Evolutionary conservation across 495 filamentous ascomycete genomes (phyloP), one percentile per base, ranked within the genome.

Genomic region (Amphirosellinia nigrospora): DNA sequence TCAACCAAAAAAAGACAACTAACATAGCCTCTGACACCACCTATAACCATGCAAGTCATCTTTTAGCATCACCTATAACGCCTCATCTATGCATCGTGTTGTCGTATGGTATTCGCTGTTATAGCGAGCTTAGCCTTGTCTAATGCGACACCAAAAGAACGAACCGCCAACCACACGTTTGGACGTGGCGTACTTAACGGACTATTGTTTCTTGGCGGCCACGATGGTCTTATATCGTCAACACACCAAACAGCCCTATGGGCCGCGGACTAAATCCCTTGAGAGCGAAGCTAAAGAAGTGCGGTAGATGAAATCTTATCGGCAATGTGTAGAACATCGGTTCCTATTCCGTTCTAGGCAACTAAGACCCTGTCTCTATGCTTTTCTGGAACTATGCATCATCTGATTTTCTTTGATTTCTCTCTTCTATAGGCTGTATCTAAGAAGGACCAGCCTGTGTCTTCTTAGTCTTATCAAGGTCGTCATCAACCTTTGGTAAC

Each of bases 401-500:
- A 53, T 53, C 28, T 13, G 13, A 53, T 30, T 15, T 28, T 53
- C 21, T 53, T 28, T 30, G 26, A n/a, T 13, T 53, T 53, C 11
- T 28, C 36, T 28, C 13, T 16, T 58, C 7, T 36, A 21, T 28
- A 58, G 55, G 26, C 39, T 36, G 38, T 9, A 32, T 1, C 32
- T 64, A 65, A 26, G 60, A 50, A 43, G 68, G 34, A 28, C 60
- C 48, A 3, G 60, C 26, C 0, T 3, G 28, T 6, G 64, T 67
- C 53, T 68, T 74, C 64, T 74, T 78, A 19, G 68, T 53, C 74
- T 80, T 79, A 66, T 76, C 75, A 48, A 80, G 63, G 67, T 78
- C 78, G 45, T 79, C 80, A 32, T 79, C 79, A 21, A 81, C 77
- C 60, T 61, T 75, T 11, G 80, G 78, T 45, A 74, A 72, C 46